Conservation (phyloP, 495 filamentous ascomycete species). For the Diplogelasinospora grovesii region DNA sequence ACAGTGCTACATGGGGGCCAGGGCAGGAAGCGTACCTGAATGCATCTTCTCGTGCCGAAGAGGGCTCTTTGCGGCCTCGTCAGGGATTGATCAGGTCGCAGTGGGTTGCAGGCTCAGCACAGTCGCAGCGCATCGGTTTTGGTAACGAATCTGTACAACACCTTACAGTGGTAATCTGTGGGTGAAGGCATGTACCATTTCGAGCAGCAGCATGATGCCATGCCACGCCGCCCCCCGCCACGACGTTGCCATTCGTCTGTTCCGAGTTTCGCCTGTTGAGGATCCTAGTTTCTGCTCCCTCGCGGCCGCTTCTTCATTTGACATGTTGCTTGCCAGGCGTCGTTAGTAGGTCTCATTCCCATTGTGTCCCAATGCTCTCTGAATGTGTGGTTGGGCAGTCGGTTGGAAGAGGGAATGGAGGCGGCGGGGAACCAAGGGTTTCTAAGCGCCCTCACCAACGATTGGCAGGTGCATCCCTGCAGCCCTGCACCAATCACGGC, state of each 20-base stretch:
- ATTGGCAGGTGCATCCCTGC: constrained; percentile 24
- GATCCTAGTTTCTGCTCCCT: no score
- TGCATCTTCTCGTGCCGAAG: not conserved
- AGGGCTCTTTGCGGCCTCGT: not conserved
- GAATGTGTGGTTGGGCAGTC: constrained; percentile 14
- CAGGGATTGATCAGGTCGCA: not conserved
- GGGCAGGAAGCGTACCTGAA: not conserved
- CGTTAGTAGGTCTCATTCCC: no score
- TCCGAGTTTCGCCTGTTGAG: no score
- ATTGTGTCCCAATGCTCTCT: no score
- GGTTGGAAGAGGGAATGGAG: constrained; percentile 2
- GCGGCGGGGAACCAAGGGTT: constrained; percentile 10
- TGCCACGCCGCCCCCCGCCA: no score
- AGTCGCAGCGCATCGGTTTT: not conserved
- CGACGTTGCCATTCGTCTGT: no score
- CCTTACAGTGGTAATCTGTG: no score
- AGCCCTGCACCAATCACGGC: constrained; percentile 22
- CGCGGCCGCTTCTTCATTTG: no score
- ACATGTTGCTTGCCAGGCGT: no score
- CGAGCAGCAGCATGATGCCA: no score
- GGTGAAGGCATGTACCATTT: no score
- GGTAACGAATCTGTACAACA: no score
- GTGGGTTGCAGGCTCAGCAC: constrained; percentile 2
- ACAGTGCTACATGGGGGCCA: not conserved
- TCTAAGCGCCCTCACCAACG: constrained; percentile 26